Conservation (phyloP, 2,329 filamentous ascomycete species). For the Fusarium clavum region DNA sequence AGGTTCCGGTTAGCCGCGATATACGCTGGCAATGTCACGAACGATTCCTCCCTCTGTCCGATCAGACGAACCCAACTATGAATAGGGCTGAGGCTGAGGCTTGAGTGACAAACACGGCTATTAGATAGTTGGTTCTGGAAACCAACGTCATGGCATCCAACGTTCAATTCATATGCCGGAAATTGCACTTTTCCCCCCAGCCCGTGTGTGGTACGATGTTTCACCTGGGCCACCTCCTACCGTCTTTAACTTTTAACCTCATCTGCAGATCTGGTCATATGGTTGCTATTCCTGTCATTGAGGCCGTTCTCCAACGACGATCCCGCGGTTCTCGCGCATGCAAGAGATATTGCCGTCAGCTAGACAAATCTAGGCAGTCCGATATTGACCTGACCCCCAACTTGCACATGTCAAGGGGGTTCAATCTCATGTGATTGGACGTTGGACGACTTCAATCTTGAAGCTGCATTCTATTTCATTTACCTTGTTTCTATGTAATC, state of each 20-base stretch:
- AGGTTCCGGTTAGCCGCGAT: neutral
- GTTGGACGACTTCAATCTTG: slow-evolving; percentile 4
- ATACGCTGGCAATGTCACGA: neutral
- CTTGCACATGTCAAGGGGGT: slow-evolving; percentile 14
- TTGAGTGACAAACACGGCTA: neutral
- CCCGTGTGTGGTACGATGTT: neutral
- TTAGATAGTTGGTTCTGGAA: neutral
- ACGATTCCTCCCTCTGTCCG: slow-evolving; percentile 1
- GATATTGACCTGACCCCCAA: neutral
- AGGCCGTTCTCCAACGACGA: slow-evolving; percentile 2
- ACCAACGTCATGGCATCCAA: neutral
- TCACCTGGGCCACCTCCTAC: neutral
- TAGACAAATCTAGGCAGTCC: slow-evolving; percentile 29
- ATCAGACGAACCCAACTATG: neutral
- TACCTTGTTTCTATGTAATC: neutral
- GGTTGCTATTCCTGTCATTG: slow-evolving; percentile 9
- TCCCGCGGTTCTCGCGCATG: slow-evolving; percentile 2
- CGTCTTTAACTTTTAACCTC: neutral
- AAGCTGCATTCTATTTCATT: neutral
- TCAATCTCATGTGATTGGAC: slow-evolving; percentile 12
- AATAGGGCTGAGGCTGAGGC: slow-evolving; percentile 1
- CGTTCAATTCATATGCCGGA: neutral
- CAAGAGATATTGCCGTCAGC: slow-evolving; percentile 1
- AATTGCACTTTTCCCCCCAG: neutral
- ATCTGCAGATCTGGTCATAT: neutral